Evolutionary conservation across 305 asterid species (phyloP).

Genomic region (Solanum hybrid): DNA sequence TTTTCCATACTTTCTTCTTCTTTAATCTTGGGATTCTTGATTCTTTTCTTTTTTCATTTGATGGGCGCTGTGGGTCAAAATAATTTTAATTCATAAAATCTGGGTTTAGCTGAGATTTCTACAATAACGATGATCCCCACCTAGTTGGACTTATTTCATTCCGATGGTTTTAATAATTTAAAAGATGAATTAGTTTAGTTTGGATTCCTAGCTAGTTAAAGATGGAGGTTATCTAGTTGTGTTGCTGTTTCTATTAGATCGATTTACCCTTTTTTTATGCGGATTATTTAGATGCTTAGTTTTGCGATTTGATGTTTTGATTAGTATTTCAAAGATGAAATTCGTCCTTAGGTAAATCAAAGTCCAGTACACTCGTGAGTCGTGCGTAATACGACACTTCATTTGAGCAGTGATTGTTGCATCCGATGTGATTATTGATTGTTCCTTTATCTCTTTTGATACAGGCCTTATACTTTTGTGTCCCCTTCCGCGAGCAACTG

Average conservation of each 20-base stretch:
- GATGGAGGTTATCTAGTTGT: background rate
- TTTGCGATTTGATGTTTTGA: background rate
- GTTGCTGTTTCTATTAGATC: conserved; percentile 6
- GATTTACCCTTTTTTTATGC: background rate
- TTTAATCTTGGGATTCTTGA: background rate
- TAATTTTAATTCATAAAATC: background rate
- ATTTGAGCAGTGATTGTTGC: background rate
- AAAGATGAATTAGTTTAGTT: background rate
- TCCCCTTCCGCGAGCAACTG: conserved; percentile 78
- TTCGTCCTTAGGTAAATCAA: background rate
- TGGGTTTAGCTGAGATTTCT: background rate
- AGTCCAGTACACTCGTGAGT: background rate
- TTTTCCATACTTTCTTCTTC: background rate
- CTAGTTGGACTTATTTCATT: background rate
- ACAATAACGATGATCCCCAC: background rate
- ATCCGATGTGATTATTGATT: background rate
- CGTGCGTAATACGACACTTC: background rate
- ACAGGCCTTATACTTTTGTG: conserved; percentile 86
- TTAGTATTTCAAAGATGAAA: background rate
- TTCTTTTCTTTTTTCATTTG: background rate
- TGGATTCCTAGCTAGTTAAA: background rate
- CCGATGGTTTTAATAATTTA: background rate
- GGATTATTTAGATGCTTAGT: background rate
- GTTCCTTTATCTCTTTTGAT: conserved; percentile 9
- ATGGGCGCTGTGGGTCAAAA: background rate